Evolutionary conservation across 2,329 filamentous ascomycete species (phyloP), one percentile per base, ranked within the genome.

Genomic region (Aspergillus neoniger): DNA sequence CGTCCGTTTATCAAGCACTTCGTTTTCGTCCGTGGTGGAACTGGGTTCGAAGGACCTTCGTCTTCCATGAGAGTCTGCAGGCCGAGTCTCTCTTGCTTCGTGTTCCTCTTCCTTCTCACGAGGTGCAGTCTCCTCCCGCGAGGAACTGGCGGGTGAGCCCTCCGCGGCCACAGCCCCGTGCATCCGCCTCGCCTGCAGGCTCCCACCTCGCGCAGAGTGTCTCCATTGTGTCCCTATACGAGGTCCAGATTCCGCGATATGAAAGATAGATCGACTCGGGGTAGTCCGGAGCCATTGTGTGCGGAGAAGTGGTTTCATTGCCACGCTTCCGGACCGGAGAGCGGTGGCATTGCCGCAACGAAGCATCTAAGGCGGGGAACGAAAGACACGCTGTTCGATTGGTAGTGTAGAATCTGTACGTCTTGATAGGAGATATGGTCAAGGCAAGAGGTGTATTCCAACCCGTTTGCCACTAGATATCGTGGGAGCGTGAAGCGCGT

Each of bases 321-420:
- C 62, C 61, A 63, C 53, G n/a, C 55, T 41, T 28, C 41, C 59
- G 44, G 61, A 55, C 53, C 63, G 62, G 53, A 69, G 55, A 49
- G 64, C 64, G 58, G 52, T 57, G 51, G 52, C 64, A 69, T 69
- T 63, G 55, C 53, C 64, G 53, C 63, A 63, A 47, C 60, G 63
- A 63, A 67, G 67, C 63, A 67, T 65, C 52, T 62, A 69, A 30
- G 28, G 14, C n/a, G 15, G 1, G 5, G n/a, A 8, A 65, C 55
- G 56, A 39, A 57, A 63, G 50, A 62, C 59, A 36, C 59, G 65
- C 17, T 21, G 9, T 70, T 67, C 66, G 65, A 63, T 36, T 39
- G 3, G 21, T 48, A 5, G 5, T 17, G 14, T 23, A 10, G 3
- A 8, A 3, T 28, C 15, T 8, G 14, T 2, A 8, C 9, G 28